A percentile compares a stretch with the other conserved stretches of the same genome.
These are phyloP conservation scores for Rosa chinensis DNA, from an alignment of 306 rosid genomes.

Conservation along the genomic window DNA sequence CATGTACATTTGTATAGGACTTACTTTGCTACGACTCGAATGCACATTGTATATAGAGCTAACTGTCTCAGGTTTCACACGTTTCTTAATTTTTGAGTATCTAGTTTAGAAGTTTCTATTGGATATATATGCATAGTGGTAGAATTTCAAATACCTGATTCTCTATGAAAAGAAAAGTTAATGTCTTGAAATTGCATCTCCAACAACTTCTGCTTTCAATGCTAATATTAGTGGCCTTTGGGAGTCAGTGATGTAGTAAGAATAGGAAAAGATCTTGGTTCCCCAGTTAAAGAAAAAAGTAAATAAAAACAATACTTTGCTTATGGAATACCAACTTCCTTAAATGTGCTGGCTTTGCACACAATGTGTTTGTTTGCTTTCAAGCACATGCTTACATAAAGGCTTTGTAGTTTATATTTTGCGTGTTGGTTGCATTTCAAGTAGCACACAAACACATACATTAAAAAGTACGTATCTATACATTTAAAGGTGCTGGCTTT, in stretches of 20 bases:
- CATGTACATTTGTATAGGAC: background rate
- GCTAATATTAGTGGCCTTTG: background rate
- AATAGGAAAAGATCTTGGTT: background rate
- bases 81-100: background rate
- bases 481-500: no score
- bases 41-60: background rate
- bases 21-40: background rate
- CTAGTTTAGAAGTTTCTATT: background rate
- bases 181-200: background rate
- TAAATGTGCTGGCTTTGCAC: background rate
- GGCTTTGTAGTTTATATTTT: background rate
- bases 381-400: background rate
- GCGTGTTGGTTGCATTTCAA: background rate
- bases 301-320: background rate
- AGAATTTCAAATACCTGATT: background rate
- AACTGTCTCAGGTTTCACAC: conserved; percentile 4
- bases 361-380: background rate
- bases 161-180: background rate
- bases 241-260: background rate
- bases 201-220: background rate
- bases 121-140: background rate
- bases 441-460: background rate
- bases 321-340: background rate
- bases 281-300: background rate
- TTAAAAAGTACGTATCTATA: no score